Conservation (phyloP, 352 stramenopile genomes). For the Globisporangium spinosum region DNA sequence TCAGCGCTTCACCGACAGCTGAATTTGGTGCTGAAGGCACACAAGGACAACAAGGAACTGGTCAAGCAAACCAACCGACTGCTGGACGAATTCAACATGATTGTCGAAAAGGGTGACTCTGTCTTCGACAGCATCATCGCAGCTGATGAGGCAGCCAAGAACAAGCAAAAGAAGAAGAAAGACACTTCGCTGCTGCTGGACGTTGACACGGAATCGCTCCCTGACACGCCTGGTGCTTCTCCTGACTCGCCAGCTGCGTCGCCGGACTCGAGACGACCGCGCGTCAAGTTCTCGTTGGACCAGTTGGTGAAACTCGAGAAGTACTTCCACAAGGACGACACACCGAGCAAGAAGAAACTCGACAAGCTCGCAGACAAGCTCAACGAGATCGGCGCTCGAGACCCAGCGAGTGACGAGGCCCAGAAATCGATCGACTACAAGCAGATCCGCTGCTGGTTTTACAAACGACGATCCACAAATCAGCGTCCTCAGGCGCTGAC, state of each 20-base stretch:
- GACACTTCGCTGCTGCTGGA: slow-evolving; percentile 38
- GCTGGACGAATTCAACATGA: slow-evolving; percentile 74
- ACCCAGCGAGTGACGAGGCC: slow-evolving; percentile 48
- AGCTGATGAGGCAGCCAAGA: slow-evolving; percentile 13
- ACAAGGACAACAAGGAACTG: slow-evolving; percentile 87
- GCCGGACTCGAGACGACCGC: slow-evolving; percentile 54
- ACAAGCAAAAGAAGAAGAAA: slow-evolving; percentile 46
- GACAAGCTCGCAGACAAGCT: slow-evolving; percentile 73
- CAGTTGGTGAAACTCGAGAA: slow-evolving; percentile 80
- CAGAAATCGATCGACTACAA: slow-evolving; percentile 82
- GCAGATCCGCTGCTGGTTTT: slow-evolving; percentile 87
- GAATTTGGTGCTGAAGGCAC: slow-evolving; percentile 67
- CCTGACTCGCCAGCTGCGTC: slow-evolving; percentile 68
- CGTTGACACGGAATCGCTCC: slow-evolving; percentile 55
- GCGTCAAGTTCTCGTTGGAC: slow-evolving; percentile 74
- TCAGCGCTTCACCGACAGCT: slow-evolving; percentile 72
- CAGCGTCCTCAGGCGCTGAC: slow-evolving; percentile 68
- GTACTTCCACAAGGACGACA: slow-evolving; percentile 82
- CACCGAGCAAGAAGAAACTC: slow-evolving; percentile 72
- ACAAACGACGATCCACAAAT: slow-evolving; percentile 80
- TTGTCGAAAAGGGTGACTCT: slow-evolving; percentile 49
- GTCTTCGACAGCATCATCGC: slow-evolving; percentile 12
- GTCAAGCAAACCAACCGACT: slow-evolving; percentile 79
- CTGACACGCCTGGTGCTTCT: slow-evolving; percentile 47
- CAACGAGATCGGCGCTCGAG: slow-evolving; percentile 58